Percentiles rank a stretch among this genome's conserved stretches.
These are phyloP conservation scores for Penicillium palitans DNA, from an alignment of 2,329 filamentous ascomycete species.

Conservation along the genomic window DNA sequence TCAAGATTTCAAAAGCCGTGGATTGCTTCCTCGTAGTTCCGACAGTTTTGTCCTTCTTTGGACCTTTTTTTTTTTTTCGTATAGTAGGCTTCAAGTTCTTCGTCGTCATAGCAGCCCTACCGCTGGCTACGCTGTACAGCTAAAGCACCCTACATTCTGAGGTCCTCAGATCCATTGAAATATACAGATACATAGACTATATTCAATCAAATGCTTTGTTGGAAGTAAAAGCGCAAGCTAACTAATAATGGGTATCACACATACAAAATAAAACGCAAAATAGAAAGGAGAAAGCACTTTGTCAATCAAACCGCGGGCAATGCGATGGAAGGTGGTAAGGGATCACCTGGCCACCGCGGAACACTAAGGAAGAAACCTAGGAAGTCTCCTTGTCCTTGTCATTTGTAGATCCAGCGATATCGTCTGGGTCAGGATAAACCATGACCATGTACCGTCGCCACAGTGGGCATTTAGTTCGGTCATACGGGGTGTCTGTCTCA, in stretches of 20 bases:
- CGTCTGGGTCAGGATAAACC: background rate
- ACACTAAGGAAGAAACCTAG: background rate
- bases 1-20: constrained; percentile 19
- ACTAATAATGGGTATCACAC: constrained; percentile 2
- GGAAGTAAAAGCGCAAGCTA: background rate
- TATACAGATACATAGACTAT: background rate
- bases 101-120: background rate
- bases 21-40: background rate
- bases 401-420: background rate
- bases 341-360: background rate
- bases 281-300: background rate
- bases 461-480: background rate
- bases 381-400: background rate
- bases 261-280: background rate
- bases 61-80: background rate
- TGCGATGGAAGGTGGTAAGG: background rate
- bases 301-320: background rate
- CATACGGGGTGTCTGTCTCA: background rate
- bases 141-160: background rate
- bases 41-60: background rate
- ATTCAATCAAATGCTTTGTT: background rate
- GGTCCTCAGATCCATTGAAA: background rate
- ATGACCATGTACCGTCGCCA: background rate
- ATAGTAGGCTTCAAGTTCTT: background rate
- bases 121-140: background rate